Conservation (phyloP, 805 yeast species). For the Candida ponderosae region DNA sequence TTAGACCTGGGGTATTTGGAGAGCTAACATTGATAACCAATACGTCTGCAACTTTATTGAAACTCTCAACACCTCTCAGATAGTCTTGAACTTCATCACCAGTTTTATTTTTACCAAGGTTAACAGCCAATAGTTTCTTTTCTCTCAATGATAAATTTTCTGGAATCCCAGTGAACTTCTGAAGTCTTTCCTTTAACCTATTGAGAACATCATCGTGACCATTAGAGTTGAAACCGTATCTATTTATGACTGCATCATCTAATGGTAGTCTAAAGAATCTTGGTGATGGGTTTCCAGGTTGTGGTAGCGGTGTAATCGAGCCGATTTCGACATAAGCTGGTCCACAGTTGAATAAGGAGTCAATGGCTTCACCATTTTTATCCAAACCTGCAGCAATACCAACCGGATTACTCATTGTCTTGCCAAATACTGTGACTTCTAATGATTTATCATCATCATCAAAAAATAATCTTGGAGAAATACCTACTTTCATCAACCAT, state of each 20-base stretch:
- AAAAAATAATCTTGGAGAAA: slow-evolving; percentile 52
- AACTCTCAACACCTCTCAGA: slow-evolving; percentile 70
- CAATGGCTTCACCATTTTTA: slow-evolving; percentile 88
- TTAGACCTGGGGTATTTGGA: slow-evolving; percentile 93
- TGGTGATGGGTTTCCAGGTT: slow-evolving; percentile 92
- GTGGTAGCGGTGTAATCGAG: slow-evolving; percentile 86
- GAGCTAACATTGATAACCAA: slow-evolving; percentile 87
- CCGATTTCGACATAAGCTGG: slow-evolving; percentile 91
- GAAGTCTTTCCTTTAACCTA: slow-evolving; percentile 58
- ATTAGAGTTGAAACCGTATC: slow-evolving; percentile 90
- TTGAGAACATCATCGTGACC: slow-evolving; percentile 76
- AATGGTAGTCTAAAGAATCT: slow-evolving; percentile 78
- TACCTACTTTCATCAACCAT: slow-evolving; percentile 55
- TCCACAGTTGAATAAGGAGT: slow-evolving; percentile 67
- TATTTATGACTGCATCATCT: slow-evolving; percentile 87
- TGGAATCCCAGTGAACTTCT: slow-evolving; percentile 21
- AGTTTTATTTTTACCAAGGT: slow-evolving; percentile 85
- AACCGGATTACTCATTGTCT: slow-evolving; percentile 60
- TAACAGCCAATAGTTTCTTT: slow-evolving; percentile 67
- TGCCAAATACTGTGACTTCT: slow-evolving; percentile 59
- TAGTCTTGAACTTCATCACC: slow-evolving; percentile 90
- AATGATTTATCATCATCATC: slow-evolving; percentile 46
- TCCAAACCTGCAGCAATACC: slow-evolving; percentile 97
- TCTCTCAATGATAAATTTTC: slow-evolving; percentile 44
- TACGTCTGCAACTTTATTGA: slow-evolving; percentile 83